Percentiles rank a stretch among this genome's conserved stretches.
phyloP scores from a whole-genome alignment of 495 filamentous ascomycete species.

The Talaromyces stipitatus region DNA sequence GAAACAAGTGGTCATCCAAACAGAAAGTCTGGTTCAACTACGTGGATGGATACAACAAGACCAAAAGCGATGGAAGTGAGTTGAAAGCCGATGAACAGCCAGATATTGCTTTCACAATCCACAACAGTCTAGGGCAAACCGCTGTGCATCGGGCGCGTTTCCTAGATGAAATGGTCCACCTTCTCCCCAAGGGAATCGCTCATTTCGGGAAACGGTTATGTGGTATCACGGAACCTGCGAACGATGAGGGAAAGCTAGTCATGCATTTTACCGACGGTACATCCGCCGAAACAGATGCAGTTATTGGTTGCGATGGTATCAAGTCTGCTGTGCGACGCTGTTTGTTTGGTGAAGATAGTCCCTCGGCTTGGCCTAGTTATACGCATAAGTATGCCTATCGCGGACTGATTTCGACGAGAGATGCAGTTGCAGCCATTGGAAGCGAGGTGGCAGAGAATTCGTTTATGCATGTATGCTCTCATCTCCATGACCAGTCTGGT shows the following conservation, averaged over 20 bases:
- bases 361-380: conserved; percentile 32
- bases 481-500: neutral
- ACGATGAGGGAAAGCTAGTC: neutral
- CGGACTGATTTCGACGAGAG: conserved; percentile 42
- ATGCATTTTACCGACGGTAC: conserved; percentile 13
- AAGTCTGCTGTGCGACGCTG: conserved; percentile 40
- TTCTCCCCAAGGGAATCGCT: conserved; percentile 34
- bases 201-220: conserved; percentile 34
- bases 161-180: conserved; percentile 36
- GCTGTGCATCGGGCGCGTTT: conserved; percentile 45
- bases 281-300: conserved; percentile 31
- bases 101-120: conserved; percentile 17
- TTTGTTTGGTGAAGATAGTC: conserved; percentile 30
- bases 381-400: conserved; percentile 45
- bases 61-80: neutral
- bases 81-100: conserved; percentile 4
- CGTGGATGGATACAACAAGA: conserved; percentile 17
- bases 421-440: conserved; percentile 40
- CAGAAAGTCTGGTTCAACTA: conserved; percentile 10
- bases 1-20: conserved; percentile 29
- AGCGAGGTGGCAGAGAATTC: conserved; percentile 36
- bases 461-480: conserved; percentile 26
- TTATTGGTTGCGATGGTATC: conserved; percentile 55
- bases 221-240: neutral
- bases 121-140: conserved; percentile 19